Evolutionary conservation across 352 stramenopile species (phyloP), one percentile per base, ranked within the genome.

Genomic region (Pythium utonaiense): DNA sequence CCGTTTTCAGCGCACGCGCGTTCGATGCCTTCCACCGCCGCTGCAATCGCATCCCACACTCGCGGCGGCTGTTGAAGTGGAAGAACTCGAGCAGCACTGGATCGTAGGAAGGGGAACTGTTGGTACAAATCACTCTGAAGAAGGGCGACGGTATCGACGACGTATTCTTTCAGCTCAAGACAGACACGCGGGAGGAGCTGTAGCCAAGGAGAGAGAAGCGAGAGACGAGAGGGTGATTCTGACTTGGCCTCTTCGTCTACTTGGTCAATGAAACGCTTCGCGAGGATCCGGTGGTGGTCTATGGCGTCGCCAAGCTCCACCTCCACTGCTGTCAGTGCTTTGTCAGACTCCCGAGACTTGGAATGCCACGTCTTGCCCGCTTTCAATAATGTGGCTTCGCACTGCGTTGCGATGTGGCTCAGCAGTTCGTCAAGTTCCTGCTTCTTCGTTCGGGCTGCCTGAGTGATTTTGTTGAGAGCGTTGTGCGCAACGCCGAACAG

Each of bases 101-200:
- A 21, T 49, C 33, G 22, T 19, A 89, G 62, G 51, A 89, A 89
- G 27, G 63, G 62, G 8, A 89, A 54, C 2, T 45, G 47, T 14
- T 62, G 28, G 53, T 78, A 89, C 17, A 89, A 45, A 0, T 57
- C 38, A 25, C 28, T 27, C 33, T 49, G 59, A 17, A 89, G 61
- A 12, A 78, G 19, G 19, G 72, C 57, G 8, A 86, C 24, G 10
- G 64, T 73, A 31, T 80, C 59, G 40, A 78, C 42, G 1, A 62
- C 52, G 56, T 77, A 69, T 19, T 77, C 70, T 48, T 81, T 77
- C 19, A 86, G 47, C 13, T 70, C 56, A 9, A 81, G 74, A 54
- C 74, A 84, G 28, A 87, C 70, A 2, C 64, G 68, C 0, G 77
- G 75, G 3, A 89, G 44, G 33, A 62, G 34, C 27, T 74, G 57